A percentile compares a stretch with the other conserved stretches of the same genome.
These are phyloP conservation scores for Clonostachys chloroleuca DNA, from an alignment of 2,329 filamentous ascomycete species.

Conservation along the genomic window DNA sequence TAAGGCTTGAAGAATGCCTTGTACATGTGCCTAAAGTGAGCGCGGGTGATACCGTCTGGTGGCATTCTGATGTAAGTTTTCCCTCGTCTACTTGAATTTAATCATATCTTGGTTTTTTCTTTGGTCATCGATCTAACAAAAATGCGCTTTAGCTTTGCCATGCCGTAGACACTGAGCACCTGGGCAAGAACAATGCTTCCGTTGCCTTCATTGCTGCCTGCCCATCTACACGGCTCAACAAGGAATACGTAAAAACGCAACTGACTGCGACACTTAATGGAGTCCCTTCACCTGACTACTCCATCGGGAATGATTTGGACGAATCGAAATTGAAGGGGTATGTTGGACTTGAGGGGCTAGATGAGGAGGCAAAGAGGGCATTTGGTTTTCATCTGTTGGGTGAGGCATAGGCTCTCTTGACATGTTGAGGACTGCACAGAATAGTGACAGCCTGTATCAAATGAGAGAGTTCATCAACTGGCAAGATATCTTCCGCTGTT, in stretches of 20 bases:
- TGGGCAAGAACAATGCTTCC: slow-evolving; percentile 20
- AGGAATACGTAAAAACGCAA: slow-evolving; percentile 12
- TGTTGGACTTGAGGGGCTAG: not conserved
- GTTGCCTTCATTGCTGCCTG: slow-evolving; percentile 28
- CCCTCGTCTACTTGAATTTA: not conserved
- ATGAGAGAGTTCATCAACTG: too few relatives aligned
- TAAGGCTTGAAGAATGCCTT: slow-evolving; percentile 27
- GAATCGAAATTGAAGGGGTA: not conserved
- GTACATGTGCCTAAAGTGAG: slow-evolving; percentile 27
- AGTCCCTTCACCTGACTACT: not conserved
- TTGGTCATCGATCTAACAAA: not conserved
- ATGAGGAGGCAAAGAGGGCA: not conserved
- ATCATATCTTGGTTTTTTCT: not conserved
- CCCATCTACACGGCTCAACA: slow-evolving; percentile 20
- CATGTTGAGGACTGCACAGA: too few relatives aligned
- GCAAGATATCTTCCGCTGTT: too few relatives aligned
- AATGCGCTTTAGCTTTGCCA: slow-evolving; percentile 18
- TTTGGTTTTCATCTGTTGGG: not conserved
- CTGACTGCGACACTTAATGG: slow-evolving; percentile 5
- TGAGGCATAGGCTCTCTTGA: too few relatives aligned
- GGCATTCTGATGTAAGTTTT: slow-evolving; percentile 28
- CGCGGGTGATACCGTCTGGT: slow-evolving; percentile 33
- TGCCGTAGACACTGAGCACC: slow-evolving; percentile 30
- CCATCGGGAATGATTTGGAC: not conserved
- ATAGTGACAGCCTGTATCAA: too few relatives aligned